Base-by-base conservation (phyloP, 2,329 filamentous ascomycete species). In the Emergomyces orientalis region DNA sequence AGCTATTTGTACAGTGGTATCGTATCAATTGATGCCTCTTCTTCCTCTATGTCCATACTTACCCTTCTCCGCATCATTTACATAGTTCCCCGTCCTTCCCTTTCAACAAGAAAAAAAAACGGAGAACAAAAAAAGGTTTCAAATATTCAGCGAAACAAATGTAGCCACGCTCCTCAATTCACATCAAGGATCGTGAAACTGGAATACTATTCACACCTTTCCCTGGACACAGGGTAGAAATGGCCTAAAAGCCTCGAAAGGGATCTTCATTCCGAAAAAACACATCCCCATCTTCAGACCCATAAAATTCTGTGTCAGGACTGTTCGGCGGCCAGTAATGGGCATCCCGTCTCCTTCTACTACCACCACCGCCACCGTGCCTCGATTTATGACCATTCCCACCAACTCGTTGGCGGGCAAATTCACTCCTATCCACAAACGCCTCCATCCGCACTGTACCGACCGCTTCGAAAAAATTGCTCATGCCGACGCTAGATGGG, bases 401-500 rank as follows among this genome's bases (percentile, higher is more conserved):
- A 37, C 32, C 34, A 27, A 25, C 19, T n/a, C 59, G 63, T 39
- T 70, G 65, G 37, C 72, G 72, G 60, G 70, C 69, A 11, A 71
- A 67, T 32, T 75, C 72, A 13, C 74, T 73, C 41, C 78, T 77
- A 66, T 86, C 84, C 68, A 99, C 95, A 74, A 97, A 99, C 0
- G 94, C 94, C 75, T 97, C 93, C 93, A 99, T 97, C 34, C 94
- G 86, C 56, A 97, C 86, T 1, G 92, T 97, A 1, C 92, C 91
- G 63, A 95, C 88, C 1, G 89, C 89, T 69, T 95, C 91, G 71
- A 94, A 94, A 77, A 94, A 92, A 73, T 84, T 83, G 63, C 75
- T 75, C 60, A 71, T 78, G 66, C 73, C 68, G 56, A 78, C 72
- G 68, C 78, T 74, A 66, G 84, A 72, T 2, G 78, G 77, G 1